Base-by-base conservation (phyloP, 805 yeast genomes). In the Cyberlindnera sargentensis region DNA sequence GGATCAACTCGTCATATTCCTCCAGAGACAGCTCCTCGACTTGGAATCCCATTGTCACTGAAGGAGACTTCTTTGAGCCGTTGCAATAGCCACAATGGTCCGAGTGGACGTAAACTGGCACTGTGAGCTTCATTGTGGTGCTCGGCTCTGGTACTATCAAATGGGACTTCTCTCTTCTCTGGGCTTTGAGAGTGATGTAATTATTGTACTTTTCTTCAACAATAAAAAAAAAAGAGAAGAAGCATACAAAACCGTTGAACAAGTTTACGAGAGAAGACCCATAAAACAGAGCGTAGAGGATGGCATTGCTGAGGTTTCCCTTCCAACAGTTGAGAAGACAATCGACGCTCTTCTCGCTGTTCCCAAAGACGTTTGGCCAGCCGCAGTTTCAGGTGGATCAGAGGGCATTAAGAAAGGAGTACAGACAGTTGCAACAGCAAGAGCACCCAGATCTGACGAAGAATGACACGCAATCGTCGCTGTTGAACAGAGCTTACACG, bases 401-500 rank as follows among this genome's bases (percentile, higher is more conserved):
- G 10, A 65, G 70, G 39, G 55, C 64, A 15, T 70, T 91, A 39
- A 73, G 95, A 41, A 73, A 78, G 45, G 98, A 93, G 60, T 91
- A 80, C 60, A 66, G 95, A 34, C 50, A 56, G 7, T 66, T 89
- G 29, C 98, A 91, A 61, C 75, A 84, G 32, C 69, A 72, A 46
- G 71, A 75, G 39, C 99, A 91, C 58, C 99, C 99, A 0, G 99
- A 91, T 65, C 41, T 40, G 24, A 59, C 58, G 34, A 56, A 49
- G 39, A 52, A 52, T 31, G 70, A 58, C 25, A 62, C 62, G 8
- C 52, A 58, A 4, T 72, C 84, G 5, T 72, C 89, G 2, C 55
- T 73, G 23, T 65, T 93, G 31, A 89, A 91, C 57, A 75, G 72
- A 39, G 98, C 96, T 1, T 91, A 87, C 62, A 67, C 81, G 24